Evolutionary conservation across 768 basidiomycete species (phyloP), one percentile per base, ranked within the genome.

Genomic region (Trametes gibbosa): DNA sequence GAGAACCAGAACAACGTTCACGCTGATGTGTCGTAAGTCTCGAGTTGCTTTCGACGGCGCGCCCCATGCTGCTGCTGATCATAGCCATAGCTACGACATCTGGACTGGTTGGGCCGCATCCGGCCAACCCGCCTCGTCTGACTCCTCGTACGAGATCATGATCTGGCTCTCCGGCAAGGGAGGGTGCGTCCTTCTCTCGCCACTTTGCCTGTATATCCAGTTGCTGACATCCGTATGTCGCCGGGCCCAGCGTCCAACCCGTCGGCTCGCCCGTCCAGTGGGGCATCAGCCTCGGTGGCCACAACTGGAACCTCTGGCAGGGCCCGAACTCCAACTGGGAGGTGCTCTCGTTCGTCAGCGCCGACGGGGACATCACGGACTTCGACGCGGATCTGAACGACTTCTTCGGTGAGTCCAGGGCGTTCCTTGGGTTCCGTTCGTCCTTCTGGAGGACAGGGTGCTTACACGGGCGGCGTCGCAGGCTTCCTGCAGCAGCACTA

Each of bases 81-180:
- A 19, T 5, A 14, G 16, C 37, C 5, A 3, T 37, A 79, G 79
- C 35, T 84, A 83, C 58, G 82, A 83, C 58, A 80, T 50, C 50
- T 50, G 50, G 50, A 37, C 34, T 13, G 50, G 50, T 37, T n/a
- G n/a, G 21, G 34, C 34, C 10, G 21, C 9, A 12, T 39, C 50
- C 12, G 50, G 50, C 5, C 16, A 37, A 19, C 34, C 50, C 17
- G 50, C 50, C 13, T 39, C 50, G 12, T 17, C 35, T 5, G 50
- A 34, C n/a, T 50, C 50, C 5, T 77, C 77, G 2, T 84, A 74
- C 63, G 83, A 84, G 66, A 81, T 84, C 54, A 84, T 84, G 82
- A 82, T 84, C 58, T 84, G 83, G 83, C 76, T 84, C 25, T 83
- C 82, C 53, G 78, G 81, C 37, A 75, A 74, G 14, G 83, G 82